Percentiles rank a stretch among this genome's conserved stretches.
Evolutionary conservation across 495 filamentous ascomycete genomes (phyloP).

Genomic region (Choiromyces venosus): DNA sequence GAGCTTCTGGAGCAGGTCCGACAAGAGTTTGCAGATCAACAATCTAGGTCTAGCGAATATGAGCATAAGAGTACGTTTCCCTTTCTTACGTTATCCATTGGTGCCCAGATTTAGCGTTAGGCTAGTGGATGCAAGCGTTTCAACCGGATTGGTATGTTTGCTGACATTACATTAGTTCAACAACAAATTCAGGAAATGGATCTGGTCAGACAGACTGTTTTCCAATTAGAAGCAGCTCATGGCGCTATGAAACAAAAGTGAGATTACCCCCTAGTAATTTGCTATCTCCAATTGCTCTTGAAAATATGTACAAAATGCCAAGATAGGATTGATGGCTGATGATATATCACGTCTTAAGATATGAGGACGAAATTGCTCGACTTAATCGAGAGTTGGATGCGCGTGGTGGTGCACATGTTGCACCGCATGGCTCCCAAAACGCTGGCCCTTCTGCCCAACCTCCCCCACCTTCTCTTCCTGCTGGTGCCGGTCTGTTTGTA

Average conservation of each 20-base stretch:
- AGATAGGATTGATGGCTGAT: conserved; percentile 15
- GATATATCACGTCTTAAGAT: conserved; percentile 51
- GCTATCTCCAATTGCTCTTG: conserved; percentile 5
- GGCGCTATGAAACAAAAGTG: conserved; percentile 84
- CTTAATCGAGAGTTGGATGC: conserved; percentile 84
- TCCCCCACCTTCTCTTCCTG: conserved; percentile 79
- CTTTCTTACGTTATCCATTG: conserved; percentile 9
- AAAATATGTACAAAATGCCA: neutral
- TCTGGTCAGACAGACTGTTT: conserved; percentile 83
- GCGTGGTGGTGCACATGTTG: conserved; percentile 61
- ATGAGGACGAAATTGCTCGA: conserved; percentile 82
- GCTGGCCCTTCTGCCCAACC: conserved; percentile 67
- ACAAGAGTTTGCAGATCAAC: conserved; percentile 79
- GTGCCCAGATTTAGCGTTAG: neutral
- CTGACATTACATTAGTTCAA: conserved; percentile 56
- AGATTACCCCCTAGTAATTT: conserved; percentile 32
- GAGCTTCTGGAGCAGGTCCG: conserved; percentile 89
- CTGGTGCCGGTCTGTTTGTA: conserved; percentile 86
- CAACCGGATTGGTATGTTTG: conserved; percentile 19
- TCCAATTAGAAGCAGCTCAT: conserved; percentile 81
- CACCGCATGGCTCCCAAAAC: conserved; percentile 66
- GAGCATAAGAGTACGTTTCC: conserved; percentile 79
- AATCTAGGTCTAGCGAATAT: conserved; percentile 67
- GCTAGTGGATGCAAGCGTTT: conserved; percentile 2
- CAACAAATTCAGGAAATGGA: conserved; percentile 88